phyloP scores from a whole-genome alignment of 129 eudicot species.

The Flaveria ramosissima region DNA sequence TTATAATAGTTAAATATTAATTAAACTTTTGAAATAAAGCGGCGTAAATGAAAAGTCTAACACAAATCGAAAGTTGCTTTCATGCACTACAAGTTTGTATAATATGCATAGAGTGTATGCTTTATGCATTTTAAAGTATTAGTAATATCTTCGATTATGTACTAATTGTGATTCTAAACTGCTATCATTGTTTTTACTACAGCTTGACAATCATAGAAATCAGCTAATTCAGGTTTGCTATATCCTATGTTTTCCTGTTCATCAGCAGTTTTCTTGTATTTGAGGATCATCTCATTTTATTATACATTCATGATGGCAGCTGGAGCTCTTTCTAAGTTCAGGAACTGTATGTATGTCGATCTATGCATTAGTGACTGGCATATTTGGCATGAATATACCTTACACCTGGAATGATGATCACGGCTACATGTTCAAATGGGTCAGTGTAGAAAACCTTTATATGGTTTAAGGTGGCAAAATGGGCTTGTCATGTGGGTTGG shows the following conservation, averaged over 20 bases:
- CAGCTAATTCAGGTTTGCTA: conserved; percentile 86
- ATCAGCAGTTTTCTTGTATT: conserved; percentile 1
- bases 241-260: background rate
- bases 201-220: conserved; percentile 98
- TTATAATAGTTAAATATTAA: too few relatives aligned
- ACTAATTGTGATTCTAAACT: conserved; percentile 18
- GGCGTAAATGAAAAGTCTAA: too few relatives aligned
- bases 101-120: too few relatives aligned
- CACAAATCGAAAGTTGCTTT: too few relatives aligned
- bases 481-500: conserved; percentile 1
- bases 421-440: conserved; percentile 92
- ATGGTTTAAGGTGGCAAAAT: conserved; percentile 13
- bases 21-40: too few relatives aligned
- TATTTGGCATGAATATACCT: conserved; percentile 93
- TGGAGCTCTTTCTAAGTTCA: conserved; percentile 83
- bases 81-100: too few relatives aligned
- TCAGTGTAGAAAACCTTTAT: conserved; percentile 26
- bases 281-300: background rate
- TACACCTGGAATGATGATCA: conserved; percentile 73
- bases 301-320: conserved; percentile 43
- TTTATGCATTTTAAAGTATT: too few relatives aligned
- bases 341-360: conserved; percentile 78
- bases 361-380: conserved; percentile 69
- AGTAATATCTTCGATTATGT: background rate
- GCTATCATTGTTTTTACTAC: conserved; percentile 28